Base-by-base conservation (phyloP, 768 basidiomycete species). In the Serendipita vermifera region DNA sequence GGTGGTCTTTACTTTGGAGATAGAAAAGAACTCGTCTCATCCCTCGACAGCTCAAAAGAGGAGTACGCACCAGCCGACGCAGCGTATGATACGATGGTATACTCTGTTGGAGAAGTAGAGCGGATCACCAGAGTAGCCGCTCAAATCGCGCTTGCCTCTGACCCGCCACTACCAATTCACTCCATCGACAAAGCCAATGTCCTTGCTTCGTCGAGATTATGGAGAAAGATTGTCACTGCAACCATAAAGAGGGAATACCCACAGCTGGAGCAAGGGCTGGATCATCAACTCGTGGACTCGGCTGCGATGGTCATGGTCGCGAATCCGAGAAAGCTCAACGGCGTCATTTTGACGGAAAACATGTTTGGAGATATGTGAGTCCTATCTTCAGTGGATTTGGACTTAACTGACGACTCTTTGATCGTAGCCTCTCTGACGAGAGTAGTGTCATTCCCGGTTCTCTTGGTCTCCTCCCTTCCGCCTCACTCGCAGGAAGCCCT, bases 131-230 rank as follows among this genome's bases (percentile, higher is more conserved):
- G 91, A 15, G 92, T 98, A 38, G 96, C 94, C 9, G 93, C 88
- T 33, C 85, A 89, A 69, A 87, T 98, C 62, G 93, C 96, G 17
- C 69, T 91, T 53, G 74, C 83, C 22, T 71, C 80, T 3, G 75
- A 85, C 65, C 96, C 96, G 3, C 91, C 93, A 17, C 76, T 94
- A 43, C 76, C 81, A 20, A 83, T 99, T 58, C 88, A 90, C 70
- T 94, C 91, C 0, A 76, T 99, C 68, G 96, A 99, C 76, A 99
- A 99, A 72, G 96, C 96, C 55, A 99, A 99, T 70, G 96, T 99
- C 20, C 81, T 99, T 56, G 96, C 96, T 22, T 87, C 81, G 65
- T 94, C 90, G 33, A 75, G 96, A 48, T 73, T 99, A 38, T 99
- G 96, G 96, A 74, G 96, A 57, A 91, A 83, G 68, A 86, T 89